Conservation (phyloP, 352 stramenopile genomes). For the Pythium guiyangense region DNA sequence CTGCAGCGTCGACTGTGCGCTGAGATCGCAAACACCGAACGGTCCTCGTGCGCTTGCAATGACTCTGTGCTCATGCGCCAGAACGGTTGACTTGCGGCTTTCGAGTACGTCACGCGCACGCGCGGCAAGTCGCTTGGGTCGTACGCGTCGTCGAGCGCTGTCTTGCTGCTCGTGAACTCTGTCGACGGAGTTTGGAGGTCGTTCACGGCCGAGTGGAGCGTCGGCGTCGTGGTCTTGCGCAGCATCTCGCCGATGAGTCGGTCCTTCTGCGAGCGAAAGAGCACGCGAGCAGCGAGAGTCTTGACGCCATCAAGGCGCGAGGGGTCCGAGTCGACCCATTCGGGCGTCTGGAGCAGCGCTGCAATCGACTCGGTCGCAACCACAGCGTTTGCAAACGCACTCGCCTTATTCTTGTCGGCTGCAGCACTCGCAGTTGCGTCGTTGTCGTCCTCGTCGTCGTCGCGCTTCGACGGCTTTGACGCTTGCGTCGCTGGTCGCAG, state of each 20-base stretch:
- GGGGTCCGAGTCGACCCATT: conserved; percentile 19
- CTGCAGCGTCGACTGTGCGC: not conserved
- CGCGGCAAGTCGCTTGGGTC: conserved; percentile 12
- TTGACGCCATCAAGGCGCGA: conserved; percentile 17
- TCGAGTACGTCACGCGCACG: conserved; percentile 2
- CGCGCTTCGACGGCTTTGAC: not conserved
- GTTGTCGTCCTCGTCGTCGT: not conserved
- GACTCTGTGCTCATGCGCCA: not conserved
- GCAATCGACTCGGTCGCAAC: conserved; percentile 12
- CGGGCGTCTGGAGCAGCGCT: conserved; percentile 18
- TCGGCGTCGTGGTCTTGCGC: conserved; percentile 14
- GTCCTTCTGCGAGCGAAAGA: conserved; percentile 41
- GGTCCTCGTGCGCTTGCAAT: not conserved
- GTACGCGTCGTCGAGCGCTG: conserved; percentile 1
- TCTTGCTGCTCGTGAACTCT: not conserved
- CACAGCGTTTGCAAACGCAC: not conserved
- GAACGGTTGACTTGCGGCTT: conserved; percentile 1
- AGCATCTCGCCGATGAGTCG: conserved; percentile 28
- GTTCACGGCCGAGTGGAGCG: conserved; percentile 2
- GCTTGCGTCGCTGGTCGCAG: not conserved
- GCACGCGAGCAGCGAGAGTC: conserved; percentile 11
- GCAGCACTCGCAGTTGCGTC: not conserved
- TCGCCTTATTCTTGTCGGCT: conserved; percentile 1
- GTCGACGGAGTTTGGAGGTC: not conserved
- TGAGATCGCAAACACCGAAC: not conserved